phyloP scores from a whole-genome alignment of 2,329 filamentous ascomycete genomes.

The Fusarium ramigenum region DNA sequence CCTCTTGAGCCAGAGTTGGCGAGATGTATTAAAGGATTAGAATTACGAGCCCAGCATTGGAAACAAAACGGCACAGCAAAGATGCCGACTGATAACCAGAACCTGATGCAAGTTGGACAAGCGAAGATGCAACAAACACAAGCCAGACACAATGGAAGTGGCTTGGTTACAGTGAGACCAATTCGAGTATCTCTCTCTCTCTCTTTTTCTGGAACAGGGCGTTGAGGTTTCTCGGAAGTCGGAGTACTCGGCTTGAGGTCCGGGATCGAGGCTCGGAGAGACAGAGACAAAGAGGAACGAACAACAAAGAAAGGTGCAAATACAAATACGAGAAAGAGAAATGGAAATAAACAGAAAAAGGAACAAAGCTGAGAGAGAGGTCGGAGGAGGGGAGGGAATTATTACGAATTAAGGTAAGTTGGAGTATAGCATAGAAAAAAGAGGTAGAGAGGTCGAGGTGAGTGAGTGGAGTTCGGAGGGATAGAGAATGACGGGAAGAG shows the following conservation, averaged over 20 bases:
- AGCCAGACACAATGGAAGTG: slow-evolving; percentile 27
- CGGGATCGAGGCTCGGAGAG: background rate
- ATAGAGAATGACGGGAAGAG: slow-evolving; percentile 24
- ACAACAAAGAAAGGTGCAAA: slow-evolving; percentile 10
- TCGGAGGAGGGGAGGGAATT: slow-evolving; percentile 23
- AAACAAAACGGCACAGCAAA: slow-evolving; percentile 33
- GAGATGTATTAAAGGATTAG: slow-evolving; percentile 44
- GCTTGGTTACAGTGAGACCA: slow-evolving; percentile 33
- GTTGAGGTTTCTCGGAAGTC: slow-evolving; percentile 23
- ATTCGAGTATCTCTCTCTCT: background rate
- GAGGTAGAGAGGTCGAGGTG: background rate
- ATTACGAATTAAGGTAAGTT: slow-evolving; percentile 29
- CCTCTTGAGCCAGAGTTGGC: slow-evolving; percentile 27
- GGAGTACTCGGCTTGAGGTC: slow-evolving; percentile 9
- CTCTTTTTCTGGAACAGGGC: slow-evolving; percentile 27
- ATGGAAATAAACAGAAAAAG: slow-evolving; percentile 9
- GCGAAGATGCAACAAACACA: slow-evolving; percentile 29
- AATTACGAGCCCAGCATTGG: slow-evolving; percentile 44
- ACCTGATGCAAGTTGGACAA: slow-evolving; percentile 24
- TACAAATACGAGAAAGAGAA: slow-evolving; percentile 20
- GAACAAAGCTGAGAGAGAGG: slow-evolving; percentile 3
- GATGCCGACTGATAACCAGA: slow-evolving; percentile 34
- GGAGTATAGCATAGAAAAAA: slow-evolving; percentile 18
- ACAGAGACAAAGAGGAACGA: slow-evolving; percentile 16
- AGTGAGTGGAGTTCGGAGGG: background rate